These are phyloP conservation scores for Drechslerella coelobrocha DNA, from an alignment of 2,329 filamentous ascomycete species.

Conservation along the genomic window DNA sequence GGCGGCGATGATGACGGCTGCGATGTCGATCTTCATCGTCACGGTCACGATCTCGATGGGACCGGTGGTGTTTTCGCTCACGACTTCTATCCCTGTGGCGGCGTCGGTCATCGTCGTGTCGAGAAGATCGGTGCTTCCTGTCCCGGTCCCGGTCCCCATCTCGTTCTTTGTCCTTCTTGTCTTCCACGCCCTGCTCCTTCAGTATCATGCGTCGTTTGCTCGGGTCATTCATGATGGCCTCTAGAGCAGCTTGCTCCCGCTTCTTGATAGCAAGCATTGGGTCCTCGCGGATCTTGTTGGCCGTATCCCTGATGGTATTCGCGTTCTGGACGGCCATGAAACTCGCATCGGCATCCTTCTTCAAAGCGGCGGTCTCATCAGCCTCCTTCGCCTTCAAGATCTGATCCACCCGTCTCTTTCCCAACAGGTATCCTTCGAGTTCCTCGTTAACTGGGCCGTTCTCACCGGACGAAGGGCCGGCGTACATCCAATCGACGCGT, in stretches of 20 bases:
- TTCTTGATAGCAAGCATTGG: slow-evolving; percentile 91
- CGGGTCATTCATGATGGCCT: slow-evolving; percentile 79
- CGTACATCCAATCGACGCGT: slow-evolving; percentile 98
- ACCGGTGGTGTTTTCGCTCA: slow-evolving; percentile 60
- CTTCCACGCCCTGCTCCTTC: slow-evolving; percentile 60
- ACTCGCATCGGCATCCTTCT: slow-evolving; percentile 72
- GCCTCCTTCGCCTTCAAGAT: slow-evolving; percentile 81
- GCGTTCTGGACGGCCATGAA: slow-evolving; percentile 71
- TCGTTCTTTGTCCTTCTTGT: slow-evolving; percentile 56
- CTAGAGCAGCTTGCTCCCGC: slow-evolving; percentile 82
- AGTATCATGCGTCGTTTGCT: slow-evolving; percentile 72
- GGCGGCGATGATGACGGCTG: slow-evolving; percentile 53
- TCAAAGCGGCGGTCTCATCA: slow-evolving; percentile 68
- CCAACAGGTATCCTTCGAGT: slow-evolving; percentile 89
- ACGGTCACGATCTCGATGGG: slow-evolving; percentile 59
- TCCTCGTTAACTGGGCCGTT: slow-evolving; percentile 79
- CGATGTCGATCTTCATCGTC: slow-evolving; percentile 58
- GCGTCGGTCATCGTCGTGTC: slow-evolving; percentile 51
- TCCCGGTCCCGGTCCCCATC: slow-evolving; percentile 59
- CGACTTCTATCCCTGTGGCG: slow-evolving; percentile 58
- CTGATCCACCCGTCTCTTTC: slow-evolving; percentile 88
- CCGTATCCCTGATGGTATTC: slow-evolving; percentile 78
- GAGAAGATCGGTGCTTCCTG: slow-evolving; percentile 52
- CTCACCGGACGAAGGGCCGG: slow-evolving; percentile 79
- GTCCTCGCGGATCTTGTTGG: slow-evolving; percentile 86